Conservation (phyloP, 176 grass and related monocot species). For the Hordeum marinum region DNA sequence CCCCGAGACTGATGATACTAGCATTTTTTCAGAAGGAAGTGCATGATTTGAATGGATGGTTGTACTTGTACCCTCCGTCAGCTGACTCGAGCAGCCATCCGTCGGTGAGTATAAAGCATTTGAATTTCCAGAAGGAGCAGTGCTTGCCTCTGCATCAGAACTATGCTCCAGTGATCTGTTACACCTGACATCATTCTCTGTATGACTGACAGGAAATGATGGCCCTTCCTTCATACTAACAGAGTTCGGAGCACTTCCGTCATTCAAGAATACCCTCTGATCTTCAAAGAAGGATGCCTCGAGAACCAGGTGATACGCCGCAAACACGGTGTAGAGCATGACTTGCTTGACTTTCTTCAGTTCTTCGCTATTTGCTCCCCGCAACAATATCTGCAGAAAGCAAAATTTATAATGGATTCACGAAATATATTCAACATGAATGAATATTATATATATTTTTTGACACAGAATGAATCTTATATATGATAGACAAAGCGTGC, state of each 20-base stretch:
- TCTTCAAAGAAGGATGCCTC: conserved; percentile 93
- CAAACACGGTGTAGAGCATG: conserved; percentile 89
- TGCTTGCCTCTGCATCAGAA: not conserved
- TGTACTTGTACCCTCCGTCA: not conserved
- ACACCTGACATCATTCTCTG: conserved; percentile 20
- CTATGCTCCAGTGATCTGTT: not conserved
- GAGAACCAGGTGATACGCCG: conserved; percentile 82
- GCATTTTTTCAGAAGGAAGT: conserved; percentile 17
- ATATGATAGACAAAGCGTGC: not conserved
- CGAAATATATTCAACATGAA: not conserved
- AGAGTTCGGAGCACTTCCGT: conserved; percentile 28
- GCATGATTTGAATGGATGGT: not conserved
- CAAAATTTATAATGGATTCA: not conserved
- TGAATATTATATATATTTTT: not conserved
- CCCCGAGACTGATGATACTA: conserved; percentile 16
- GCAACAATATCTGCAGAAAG: conserved; percentile 66
- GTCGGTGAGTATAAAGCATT: not conserved
- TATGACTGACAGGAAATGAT: not conserved
- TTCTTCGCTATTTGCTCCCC: conserved; percentile 67
- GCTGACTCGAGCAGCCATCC: not conserved
- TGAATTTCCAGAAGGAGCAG: not conserved
- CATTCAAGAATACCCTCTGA: conserved; percentile 66
- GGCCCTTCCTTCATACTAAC: not conserved
- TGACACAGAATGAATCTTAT: not conserved
- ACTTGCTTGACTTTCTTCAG: conserved; percentile 85